Base-by-base conservation (phyloP, 768 basidiomycete species). In the Mycena alexandri region DNA sequence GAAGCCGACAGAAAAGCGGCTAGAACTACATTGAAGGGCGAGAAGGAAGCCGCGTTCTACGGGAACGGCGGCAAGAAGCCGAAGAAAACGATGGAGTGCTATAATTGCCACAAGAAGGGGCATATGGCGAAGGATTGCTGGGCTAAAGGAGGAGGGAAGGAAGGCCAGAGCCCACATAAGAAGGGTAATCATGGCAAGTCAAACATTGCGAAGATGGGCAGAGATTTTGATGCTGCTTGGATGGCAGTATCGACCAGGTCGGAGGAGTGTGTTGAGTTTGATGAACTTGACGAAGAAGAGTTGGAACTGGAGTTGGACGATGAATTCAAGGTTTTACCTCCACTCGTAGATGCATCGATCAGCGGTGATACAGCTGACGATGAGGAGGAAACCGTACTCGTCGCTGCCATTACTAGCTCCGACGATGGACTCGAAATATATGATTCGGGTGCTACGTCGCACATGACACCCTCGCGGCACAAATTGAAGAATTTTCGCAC, bases 401-500 rank as follows among this genome's bases (percentile, higher is more conserved):
- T n/a, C n/a, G n/a, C n/a, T n/a, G n/a, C n/a, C n/a, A n/a, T n/a
- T n/a, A n/a, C n/a, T n/a, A n/a, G n/a, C n/a, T n/a, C n/a, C n/a
- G n/a, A n/a, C n/a, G n/a, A n/a, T n/a, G n/a, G n/a, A n/a, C 75
- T 57, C 21, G 75, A 79, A 16, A 65, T 80, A 13, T 77, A 78
- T 61, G 79, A 83, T 72, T 80, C 79, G n/a, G 81, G 82, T 5
- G 77, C 80, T 33, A 74, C 75, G 1, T 72, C 69, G 29, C 81
- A 82, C 57, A 78, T 83, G 76, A 76, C 79, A 2, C 81, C 78
- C 1, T 75, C 73, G 50, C 63, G 74, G 2, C 41, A 79, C 24
- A 56, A 63, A 7, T 76, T 83, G 62, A 71, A 73, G 47, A 78
- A 76, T 41, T 81, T 71, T 48, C 51, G 48, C 2, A n/a, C 54